Evolutionary conservation across 1,284 basidiomycete species (phyloP), one percentile per base, ranked within the genome.

Genomic region (Phellopilus nigrolimitatus): DNA sequence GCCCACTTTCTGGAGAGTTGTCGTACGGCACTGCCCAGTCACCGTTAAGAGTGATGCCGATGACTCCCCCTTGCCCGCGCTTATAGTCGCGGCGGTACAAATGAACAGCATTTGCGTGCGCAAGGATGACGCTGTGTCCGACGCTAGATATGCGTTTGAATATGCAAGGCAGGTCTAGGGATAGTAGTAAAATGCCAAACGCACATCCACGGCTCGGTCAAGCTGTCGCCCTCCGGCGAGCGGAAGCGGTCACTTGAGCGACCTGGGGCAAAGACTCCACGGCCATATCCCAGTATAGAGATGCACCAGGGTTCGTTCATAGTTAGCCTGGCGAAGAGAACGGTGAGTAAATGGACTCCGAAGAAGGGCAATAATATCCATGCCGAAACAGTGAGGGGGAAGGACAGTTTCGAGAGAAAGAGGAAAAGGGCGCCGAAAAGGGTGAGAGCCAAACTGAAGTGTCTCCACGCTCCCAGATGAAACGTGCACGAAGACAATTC

Each of bases 281-380:
- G 71, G 22, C 78, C 80, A 60, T 85, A 82, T 2, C 87, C 86
- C 28, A 85, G 73, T 42, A 80, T 71, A n/a, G 85, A 75, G 49
- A 83, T 71, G 58, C 80, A 82, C 82, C 80, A 88, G 0, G 84
- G 85, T 68, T 89, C 85, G 63, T 88, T 88, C 64, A 84, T 66
- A 0, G 81, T 84, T 40, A 83, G 69, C 81, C 80, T 82, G 41
- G 17, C 19, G 34, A 45, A 15, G 31, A 25, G 22, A 36, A n/a
- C 19, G 7, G n/a, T 21, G 24, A 44, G 31, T 43, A 43, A 37
- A 37, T n/a, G 13, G n/a, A n/a, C n/a, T n/a, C n/a, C n/a, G n/a
- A 10, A 22, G 8, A 5, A 39, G 12, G 4, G n/a, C 5, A 9
- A 48, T 10, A n/a, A 24, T 39, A 24, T 24, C 12, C 24, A 27